Evolutionary conservation across 768 basidiomycete genomes (phyloP).

Genomic region (Botryobasidium botryosum): DNA sequence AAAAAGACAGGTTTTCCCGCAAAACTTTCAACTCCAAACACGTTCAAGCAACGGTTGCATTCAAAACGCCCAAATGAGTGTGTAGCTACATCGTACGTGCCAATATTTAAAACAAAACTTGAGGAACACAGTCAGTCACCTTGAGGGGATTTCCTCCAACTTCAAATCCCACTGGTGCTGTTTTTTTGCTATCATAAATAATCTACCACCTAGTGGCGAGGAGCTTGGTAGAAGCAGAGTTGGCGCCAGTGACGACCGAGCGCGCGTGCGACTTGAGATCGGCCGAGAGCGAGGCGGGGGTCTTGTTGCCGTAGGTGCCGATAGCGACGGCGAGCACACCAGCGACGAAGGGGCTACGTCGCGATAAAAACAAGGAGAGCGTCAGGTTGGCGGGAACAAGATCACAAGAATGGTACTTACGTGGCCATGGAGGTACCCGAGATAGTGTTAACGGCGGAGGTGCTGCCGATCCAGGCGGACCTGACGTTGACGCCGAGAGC

Average conservation of each 20-base stretch:
- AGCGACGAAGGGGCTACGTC: constrained; percentile 7
- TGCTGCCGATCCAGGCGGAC: constrained; percentile 6
- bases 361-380: too few relatives aligned
- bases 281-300: constrained; percentile 3
- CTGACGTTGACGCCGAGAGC: constrained; percentile 8
- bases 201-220: background rate
- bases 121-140: too few relatives aligned
- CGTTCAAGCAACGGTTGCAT: too few relatives aligned
- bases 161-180: too few relatives aligned
- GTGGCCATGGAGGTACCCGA: constrained; percentile 7
- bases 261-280: constrained; percentile 3
- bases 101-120: too few relatives aligned
- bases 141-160: too few relatives aligned
- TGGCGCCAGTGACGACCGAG: constrained; percentile 5
- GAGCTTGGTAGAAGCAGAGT: constrained; percentile 7
- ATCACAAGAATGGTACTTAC: background rate
- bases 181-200: too few relatives aligned
- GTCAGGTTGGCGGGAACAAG: background rate
- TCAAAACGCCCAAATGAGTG: too few relatives aligned
- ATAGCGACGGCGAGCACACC: constrained; percentile 6
- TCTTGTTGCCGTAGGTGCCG: constrained; percentile 1
- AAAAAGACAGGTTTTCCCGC: too few relatives aligned
- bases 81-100: too few relatives aligned
- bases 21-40: too few relatives aligned
- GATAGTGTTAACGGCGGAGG: constrained; percentile 2